phyloP scores from a whole-genome alignment of 345 rosid species.

The Aquilaria malaccensis region DNA sequence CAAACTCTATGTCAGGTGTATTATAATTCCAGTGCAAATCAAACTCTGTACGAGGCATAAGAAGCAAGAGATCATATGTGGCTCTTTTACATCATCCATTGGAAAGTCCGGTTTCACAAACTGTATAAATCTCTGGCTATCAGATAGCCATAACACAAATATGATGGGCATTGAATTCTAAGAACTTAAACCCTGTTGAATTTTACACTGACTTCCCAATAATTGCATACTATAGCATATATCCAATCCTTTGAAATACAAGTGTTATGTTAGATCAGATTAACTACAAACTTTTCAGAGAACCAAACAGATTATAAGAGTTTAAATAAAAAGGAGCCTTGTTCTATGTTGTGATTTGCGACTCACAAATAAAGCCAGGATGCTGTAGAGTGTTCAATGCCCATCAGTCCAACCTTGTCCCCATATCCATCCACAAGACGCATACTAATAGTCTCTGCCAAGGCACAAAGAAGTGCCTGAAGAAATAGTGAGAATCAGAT shows the following conservation, averaged over 20 bases:
- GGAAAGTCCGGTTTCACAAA: background rate
- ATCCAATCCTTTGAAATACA: no score
- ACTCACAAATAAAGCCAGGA: conserved; percentile 83
- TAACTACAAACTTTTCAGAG: no score
- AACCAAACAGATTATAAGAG: no score
- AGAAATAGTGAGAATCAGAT: conserved; percentile 4
- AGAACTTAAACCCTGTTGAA: no score
- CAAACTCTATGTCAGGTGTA: background rate
- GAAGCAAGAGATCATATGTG: no score
- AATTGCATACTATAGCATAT: no score
- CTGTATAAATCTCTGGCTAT: background rate
- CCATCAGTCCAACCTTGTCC: conserved; percentile 59
- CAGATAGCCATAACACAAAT: background rate
- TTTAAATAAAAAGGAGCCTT: no score
- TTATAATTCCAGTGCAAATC: background rate
- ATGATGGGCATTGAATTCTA: no score
- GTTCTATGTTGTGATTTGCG: background rate
- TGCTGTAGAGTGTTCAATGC: conserved; percentile 70
- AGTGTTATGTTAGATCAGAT: no score
- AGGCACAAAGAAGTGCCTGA: conserved; percentile 73
- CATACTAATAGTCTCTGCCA: conserved; percentile 81
- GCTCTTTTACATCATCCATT: background rate
- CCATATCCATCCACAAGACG: conserved; percentile 61
- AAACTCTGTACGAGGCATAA: no score
- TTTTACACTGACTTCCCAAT: no score